phyloP scores from a whole-genome alignment of 129 eudicot species.

The Flaveria robusta region DNA sequence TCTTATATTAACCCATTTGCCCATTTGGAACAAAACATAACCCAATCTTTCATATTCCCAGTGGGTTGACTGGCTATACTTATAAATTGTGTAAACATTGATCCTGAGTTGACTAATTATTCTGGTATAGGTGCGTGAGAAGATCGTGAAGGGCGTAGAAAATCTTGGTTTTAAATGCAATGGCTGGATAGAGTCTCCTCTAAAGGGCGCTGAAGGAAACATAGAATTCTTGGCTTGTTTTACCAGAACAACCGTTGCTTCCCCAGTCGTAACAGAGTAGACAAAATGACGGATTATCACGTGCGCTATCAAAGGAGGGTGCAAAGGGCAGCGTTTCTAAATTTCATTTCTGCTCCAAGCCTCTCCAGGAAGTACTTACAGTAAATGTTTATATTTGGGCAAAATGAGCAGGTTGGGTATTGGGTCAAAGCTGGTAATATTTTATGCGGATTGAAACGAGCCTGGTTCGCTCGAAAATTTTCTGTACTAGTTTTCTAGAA shows the following conservation, averaged over 20 bases:
- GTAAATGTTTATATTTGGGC: too few relatives aligned
- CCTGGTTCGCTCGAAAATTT: not conserved
- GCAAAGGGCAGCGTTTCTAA: too few relatives aligned
- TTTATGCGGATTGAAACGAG: not conserved
- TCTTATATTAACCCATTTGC: not conserved
- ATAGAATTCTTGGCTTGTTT: conserved; percentile 82
- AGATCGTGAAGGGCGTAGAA: conserved; percentile 75
- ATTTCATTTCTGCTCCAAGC: too few relatives aligned
- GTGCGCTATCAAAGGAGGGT: too few relatives aligned
- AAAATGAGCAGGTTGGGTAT: not conserved
- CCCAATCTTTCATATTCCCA: not conserved
- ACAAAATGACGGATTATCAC: too few relatives aligned
- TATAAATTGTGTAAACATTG: not conserved
- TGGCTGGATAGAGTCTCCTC: conserved; percentile 96
- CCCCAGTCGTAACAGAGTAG: conserved; percentile 21
- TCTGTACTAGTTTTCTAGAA: not conserved
- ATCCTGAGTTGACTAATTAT: conserved; percentile 1
- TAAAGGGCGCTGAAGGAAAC: conserved; percentile 96
- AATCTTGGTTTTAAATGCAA: conserved; percentile 63
- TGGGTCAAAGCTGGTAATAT: not conserved
- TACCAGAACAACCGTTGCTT: conserved; percentile 35
- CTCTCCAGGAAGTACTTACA: too few relatives aligned
- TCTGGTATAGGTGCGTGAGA: conserved; percentile 63
- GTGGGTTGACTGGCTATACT: not conserved
- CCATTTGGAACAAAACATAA: too few relatives aligned